Evolutionary conservation across 2,329 filamentous ascomycete species (phyloP), one percentile per base, ranked within the genome.

Genomic region (Phaeosphaeria sp.): DNA sequence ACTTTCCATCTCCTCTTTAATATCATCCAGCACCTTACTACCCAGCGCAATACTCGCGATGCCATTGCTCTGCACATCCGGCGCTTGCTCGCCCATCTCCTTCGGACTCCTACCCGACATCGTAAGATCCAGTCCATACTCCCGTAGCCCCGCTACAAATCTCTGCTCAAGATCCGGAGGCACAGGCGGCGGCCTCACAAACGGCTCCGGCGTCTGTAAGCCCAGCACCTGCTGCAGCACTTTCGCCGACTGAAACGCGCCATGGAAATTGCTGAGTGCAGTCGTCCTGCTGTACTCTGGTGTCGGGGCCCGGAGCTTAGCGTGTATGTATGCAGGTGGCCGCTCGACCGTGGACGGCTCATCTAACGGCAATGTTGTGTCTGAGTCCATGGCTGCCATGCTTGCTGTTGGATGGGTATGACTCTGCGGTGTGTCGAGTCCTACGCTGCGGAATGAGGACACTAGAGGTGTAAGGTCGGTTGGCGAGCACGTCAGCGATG

Each of bases 161-260:
- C 27, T 21, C 25, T 53, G 24, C 30, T 62, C 33, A 11, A 67
- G 47, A 17, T 51, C 47, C 2, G 44, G 17, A 13, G 59, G 55
- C 39, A 65, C 51, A 8, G 22, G 17, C 9, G 64, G 66, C n/a
- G 66, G 63, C 4, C 24, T 40, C 1, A 42, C 47, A 30, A 60
- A 69, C 8, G 61, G 63, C 17, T 61, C 46, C 1, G 65, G 45
- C 6, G 54, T 43, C 18, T 53, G 27, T 13, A 54, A n/a, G 9
- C 62, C 65, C 6, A 70, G 21, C 2, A 60, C 42, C 9, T 63
- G 59, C 21, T 67, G 60, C 17, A 69, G n/a, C 13, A 30, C 47
- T 45, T 50, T 56, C 0, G 59, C 58, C 9, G 57, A 54, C 6
- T 40, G 48, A 21, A 60, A 51, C 6, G 57, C 24, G n/a, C 54